These are phyloP conservation scores for Calonectria montana DNA, from an alignment of 2,329 filamentous ascomycete genomes.

Conservation along the genomic window DNA sequence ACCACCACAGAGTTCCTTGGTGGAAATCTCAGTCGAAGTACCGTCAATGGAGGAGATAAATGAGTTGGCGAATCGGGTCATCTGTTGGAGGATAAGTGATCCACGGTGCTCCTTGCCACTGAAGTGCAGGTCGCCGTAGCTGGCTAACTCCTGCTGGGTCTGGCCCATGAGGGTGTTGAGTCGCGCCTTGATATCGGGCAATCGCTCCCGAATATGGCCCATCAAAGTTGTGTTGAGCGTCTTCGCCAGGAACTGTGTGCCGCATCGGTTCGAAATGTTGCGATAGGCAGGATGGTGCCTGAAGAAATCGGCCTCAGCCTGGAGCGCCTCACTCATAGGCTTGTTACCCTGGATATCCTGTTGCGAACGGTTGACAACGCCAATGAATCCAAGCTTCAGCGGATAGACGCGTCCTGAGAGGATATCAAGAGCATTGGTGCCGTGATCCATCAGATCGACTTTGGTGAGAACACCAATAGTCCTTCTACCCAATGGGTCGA, in stretches of 20 bases:
- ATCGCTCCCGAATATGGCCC: conserved; percentile 92
- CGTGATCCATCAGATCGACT: conserved; percentile 98
- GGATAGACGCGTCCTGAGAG: conserved; percentile 97
- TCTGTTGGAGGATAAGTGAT: conserved; percentile 93
- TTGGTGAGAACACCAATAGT: conserved; percentile 98
- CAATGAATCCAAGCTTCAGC: conserved; percentile 96
- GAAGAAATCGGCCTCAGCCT: conserved; percentile 94
- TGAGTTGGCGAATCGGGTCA: conserved; percentile 97
- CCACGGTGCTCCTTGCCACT: conserved; percentile 97
- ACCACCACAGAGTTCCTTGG: conserved; percentile 95
- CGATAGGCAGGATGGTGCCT: conserved; percentile 96
- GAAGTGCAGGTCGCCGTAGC: conserved; percentile 98
- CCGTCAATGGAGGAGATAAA: conserved; percentile 99
- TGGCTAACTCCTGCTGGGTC: conserved; percentile 97
- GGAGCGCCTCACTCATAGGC: conserved; percentile 90
- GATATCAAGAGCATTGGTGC: conserved; percentile 97
- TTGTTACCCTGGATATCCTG: conserved; percentile 98
- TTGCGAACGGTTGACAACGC: conserved; percentile 97
- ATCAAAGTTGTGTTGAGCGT: conserved; percentile 96
- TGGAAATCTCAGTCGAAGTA: conserved; percentile 98
- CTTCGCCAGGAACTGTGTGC: conserved; percentile 93
- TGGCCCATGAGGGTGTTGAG: conserved; percentile 99
- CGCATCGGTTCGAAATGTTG: conserved; percentile 93
- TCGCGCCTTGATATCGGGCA: conserved; percentile 97
- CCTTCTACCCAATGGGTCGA: conserved; percentile 91